Evolutionary conservation across 1,284 basidiomycete genomes (phyloP), one percentile per base, ranked within the genome.

Genomic region (Irpex rosettiformis): DNA sequence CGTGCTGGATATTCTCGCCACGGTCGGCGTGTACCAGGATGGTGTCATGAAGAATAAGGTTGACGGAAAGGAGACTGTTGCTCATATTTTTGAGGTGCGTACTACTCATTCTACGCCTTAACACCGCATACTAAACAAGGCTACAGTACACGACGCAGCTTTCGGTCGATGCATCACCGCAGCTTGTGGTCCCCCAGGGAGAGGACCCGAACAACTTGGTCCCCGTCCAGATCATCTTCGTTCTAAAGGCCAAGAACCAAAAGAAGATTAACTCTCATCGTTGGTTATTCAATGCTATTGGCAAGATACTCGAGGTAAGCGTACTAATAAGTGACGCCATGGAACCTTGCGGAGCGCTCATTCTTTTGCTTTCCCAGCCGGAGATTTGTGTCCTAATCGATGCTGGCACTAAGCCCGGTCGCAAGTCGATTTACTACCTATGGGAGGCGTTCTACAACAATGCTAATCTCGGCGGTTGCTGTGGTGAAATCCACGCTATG

Each of bases 241-340:
- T 95, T 58, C 78, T 98, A 65, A 98, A 98, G 76, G 94, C 94
- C 33, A 94, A 97, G 78, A 98, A 98, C 74, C 89, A 94, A 70
- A 97, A 97, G 80, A 97, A 97, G 79, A 96, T 97, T 77, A 97
- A 96, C 70, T 94, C 90, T 61, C 94, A 96, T 73, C 87, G 96
- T 54, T 99, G 96, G 96, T 81, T 99, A 29, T 99, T 99, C 82
- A 98, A 98, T 68, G 96, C 94, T 5, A 88, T 99, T 57, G 96
- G 94, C 0, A 84, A 81, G 63, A 91, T 93, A 67, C 75, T 97
- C 54, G 79, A 92, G 65, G 89, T 87, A 60, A 43, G 48, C 18
- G 21, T 4, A 21, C 11, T 47, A 8, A 21, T 22, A 18, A 8
- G 2, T 25, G 45, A 40, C 33, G 33, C 33, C 33, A 40, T 40